A percentile compares a stretch with the other conserved stretches of the same genome.
Evolutionary conservation across 2,329 filamentous ascomycete species (phyloP).

Genomic region (Chlorencoelia australis): DNA sequence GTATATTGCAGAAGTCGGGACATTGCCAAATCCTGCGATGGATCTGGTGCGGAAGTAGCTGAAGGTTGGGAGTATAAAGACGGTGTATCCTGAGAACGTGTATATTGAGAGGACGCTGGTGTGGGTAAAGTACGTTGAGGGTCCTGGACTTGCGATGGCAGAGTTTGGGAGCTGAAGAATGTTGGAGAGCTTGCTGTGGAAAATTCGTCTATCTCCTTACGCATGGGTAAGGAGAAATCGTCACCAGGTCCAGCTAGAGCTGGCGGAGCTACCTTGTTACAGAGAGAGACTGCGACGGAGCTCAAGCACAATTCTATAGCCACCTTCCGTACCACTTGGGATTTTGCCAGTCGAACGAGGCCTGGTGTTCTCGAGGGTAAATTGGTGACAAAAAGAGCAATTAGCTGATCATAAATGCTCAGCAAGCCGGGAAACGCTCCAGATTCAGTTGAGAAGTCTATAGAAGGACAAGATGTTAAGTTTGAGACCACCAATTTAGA

Average conservation of each 20-base stretch:
- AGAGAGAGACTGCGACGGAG: constrained; percentile 22
- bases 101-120: too few species aligned
- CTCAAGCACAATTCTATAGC: constrained; percentile 24
- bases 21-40: constrained; percentile 25
- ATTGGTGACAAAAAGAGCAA: constrained; percentile 23
- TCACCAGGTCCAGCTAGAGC: constrained; percentile 1
- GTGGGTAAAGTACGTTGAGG: constrained; percentile 12
- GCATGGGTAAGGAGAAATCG: background rate
- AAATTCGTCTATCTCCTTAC: constrained; percentile 6
- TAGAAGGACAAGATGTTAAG: constrained; percentile 11
- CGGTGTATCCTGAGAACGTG: too few species aligned
- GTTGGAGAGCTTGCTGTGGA: constrained; percentile 14
- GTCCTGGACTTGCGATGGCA: constrained; percentile 5
- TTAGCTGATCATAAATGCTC: constrained; percentile 23
- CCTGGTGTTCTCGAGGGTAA: constrained; percentile 19
- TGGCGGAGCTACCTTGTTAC: constrained; percentile 7
- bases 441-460: constrained; percentile 4
- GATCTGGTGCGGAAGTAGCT: constrained; percentile 12
- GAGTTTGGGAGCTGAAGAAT: constrained; percentile 15
- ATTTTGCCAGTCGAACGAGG: constrained; percentile 20
- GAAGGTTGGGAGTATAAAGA: constrained; percentile 21
- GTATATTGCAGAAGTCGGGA: constrained; percentile 29
- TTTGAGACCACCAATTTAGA: constrained; percentile 15
- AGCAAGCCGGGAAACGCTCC: constrained; percentile 12
- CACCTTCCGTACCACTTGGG: constrained; percentile 21